phyloP scores from a whole-genome alignment of 1,284 basidiomycete species.

The Apiotrichum mycotoxinovorans region DNA sequence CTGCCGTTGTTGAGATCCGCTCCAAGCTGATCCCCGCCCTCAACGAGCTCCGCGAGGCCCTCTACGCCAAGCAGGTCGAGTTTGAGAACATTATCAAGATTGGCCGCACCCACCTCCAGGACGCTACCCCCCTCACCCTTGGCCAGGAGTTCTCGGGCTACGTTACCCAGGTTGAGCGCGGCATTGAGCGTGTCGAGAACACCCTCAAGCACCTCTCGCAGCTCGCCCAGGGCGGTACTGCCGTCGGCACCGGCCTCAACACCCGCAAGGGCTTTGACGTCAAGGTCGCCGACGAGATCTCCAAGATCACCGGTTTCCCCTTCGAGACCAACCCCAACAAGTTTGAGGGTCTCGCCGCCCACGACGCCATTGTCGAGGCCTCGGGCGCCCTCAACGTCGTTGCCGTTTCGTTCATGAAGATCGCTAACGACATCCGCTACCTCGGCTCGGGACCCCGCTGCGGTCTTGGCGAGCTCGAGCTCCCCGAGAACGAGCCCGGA shows the following conservation, averaged over 20 bases:
- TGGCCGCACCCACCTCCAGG: conserved; percentile 95
- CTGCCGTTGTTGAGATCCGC: conserved; percentile 86
- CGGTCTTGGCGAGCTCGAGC: conserved; percentile 86
- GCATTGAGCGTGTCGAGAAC: conserved; percentile 78
- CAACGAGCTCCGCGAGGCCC: conserved; percentile 72
- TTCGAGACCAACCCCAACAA: conserved; percentile 99
- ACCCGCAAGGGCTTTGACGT: conserved; percentile 95
- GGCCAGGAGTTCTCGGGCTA: conserved; percentile 99
- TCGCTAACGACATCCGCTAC: conserved; percentile 98
- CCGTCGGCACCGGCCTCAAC: conserved; percentile 97
- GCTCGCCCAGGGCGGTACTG: conserved; percentile 97
- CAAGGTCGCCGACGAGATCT: conserved; percentile 88
- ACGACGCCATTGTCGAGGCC: conserved; percentile 96
- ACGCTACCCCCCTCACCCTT: conserved; percentile 94
- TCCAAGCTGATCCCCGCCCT: conserved; percentile 80
- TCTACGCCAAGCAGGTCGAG: conserved; percentile 73
- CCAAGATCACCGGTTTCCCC: conserved; percentile 81
- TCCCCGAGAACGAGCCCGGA: conserved; percentile 99
- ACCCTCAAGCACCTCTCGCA: conserved; percentile 82
- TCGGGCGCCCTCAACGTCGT: conserved; percentile 94
- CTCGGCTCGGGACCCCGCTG: conserved; percentile 97
- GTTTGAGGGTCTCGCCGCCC: conserved; percentile 95
- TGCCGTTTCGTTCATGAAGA: conserved; percentile 97
- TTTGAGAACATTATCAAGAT: conserved; percentile 97
- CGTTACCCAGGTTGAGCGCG: conserved; percentile 89